phyloP scores from a whole-genome alignment of 2,329 filamentous ascomycete species.

The Dactylellina parvicollis region DNA sequence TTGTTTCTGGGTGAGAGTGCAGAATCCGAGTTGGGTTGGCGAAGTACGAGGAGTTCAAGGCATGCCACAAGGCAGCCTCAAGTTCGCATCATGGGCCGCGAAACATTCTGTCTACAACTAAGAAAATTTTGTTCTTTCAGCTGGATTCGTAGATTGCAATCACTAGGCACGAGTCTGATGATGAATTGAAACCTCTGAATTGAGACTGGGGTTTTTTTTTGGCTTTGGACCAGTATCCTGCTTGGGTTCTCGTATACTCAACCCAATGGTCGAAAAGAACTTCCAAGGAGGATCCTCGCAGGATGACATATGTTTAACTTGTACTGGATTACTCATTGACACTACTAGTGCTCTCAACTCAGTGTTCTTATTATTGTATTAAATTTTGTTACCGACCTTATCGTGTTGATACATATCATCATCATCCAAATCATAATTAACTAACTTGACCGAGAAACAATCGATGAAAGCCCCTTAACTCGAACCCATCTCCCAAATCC shows the following conservation, averaged over 20 bases:
- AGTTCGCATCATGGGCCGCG: slow-evolving; percentile 27
- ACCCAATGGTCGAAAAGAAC: too few species aligned
- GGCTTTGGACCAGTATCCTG: not conserved
- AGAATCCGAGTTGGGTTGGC: too few species aligned
- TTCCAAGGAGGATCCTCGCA: too few species aligned
- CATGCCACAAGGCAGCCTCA: slow-evolving; percentile 47
- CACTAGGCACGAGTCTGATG: not conserved
- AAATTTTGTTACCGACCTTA: too few species aligned
- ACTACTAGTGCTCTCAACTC: too few species aligned
- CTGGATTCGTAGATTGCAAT: not conserved
- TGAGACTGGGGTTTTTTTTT: not conserved
- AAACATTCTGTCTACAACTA: not conserved
- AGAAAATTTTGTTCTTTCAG: not conserved
- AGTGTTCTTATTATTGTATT: too few species aligned
- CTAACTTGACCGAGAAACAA: not conserved
- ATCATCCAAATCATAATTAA: slow-evolving; percentile 1
- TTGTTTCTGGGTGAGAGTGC: too few species aligned
- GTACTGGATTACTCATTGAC: too few species aligned
- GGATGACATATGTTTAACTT: too few species aligned
- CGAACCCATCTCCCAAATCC: not conserved
- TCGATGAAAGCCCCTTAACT: not conserved
- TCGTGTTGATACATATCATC: slow-evolving; percentile 37
- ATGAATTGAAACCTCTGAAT: not conserved
- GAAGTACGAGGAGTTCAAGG: slow-evolving; percentile 23
- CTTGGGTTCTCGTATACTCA: not conserved